Percentiles rank a stretch among this genome's conserved stretches.
phyloP scores from a whole-genome alignment of 73 alveolate genomes.

The Paramecium caudatum region DNA sequence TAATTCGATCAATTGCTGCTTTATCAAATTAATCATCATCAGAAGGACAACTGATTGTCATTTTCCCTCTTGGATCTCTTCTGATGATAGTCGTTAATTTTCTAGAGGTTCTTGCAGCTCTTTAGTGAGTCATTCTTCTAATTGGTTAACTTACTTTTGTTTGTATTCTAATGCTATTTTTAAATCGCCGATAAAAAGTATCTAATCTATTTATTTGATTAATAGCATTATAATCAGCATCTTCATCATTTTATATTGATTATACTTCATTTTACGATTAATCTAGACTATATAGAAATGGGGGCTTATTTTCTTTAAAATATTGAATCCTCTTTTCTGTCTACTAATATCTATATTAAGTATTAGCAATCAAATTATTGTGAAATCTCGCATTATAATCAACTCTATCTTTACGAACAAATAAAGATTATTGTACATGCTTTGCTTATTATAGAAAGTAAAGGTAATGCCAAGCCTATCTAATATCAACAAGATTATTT shows the following conservation, averaged over 20 bases:
- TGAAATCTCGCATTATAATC: conserved; percentile 25
- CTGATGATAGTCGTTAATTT: background rate
- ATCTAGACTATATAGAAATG: background rate
- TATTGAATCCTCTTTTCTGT: background rate
- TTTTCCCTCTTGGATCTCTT: background rate
- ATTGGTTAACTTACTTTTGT: too few species aligned
- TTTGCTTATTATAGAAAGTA: conserved; percentile 9
- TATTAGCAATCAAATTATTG: background rate
- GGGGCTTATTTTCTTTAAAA: conserved; percentile 9
- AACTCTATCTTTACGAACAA: conserved; percentile 6
- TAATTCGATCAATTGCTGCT: conserved; percentile 1
- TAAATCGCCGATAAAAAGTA: conserved; percentile 19
- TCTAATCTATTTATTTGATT: background rate
- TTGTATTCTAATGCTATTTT: too few species aligned
- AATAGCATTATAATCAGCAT: background rate
- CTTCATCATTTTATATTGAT: background rate
- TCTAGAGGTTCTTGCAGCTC: background rate
- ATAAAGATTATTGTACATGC: conserved; percentile 20
- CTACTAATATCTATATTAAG: background rate
- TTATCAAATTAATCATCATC: conserved; percentile 17
- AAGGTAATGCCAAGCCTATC: conserved; percentile 23
- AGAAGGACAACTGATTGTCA: background rate
- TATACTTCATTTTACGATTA: background rate
- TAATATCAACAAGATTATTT: conserved; percentile 26
- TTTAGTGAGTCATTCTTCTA: too few species aligned